These are phyloP conservation scores for Phoenix roebelenii DNA, from an alignment of 176 grass and related monocot species.

Conservation along the genomic window DNA sequence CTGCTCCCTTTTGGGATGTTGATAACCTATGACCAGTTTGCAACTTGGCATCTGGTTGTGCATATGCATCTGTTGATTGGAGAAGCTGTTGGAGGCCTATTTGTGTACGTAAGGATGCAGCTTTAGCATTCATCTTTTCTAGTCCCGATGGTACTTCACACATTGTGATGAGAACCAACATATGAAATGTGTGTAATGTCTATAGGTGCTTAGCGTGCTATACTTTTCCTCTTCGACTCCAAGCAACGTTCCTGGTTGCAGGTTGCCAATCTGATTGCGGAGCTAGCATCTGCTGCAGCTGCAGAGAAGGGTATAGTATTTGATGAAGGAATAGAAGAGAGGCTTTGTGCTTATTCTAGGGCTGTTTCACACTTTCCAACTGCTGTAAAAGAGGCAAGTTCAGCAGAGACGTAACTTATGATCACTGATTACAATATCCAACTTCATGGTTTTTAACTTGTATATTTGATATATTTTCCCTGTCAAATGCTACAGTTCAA, in stretches of 20 bases:
- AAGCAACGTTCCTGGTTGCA: conserved; percentile 6
- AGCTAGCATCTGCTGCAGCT: conserved; percentile 57
- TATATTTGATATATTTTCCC: too few species aligned
- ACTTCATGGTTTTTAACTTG: too few species aligned
- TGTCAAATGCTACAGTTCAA: conserved; percentile 47
- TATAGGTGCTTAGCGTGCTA: background rate
- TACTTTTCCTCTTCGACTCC: background rate
- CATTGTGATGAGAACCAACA: too few species aligned
- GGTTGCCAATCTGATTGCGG: conserved; percentile 62
- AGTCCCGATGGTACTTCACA: too few species aligned
- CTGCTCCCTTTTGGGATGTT: too few species aligned
- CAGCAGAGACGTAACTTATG: background rate
- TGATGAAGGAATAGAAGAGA: conserved; percentile 58
- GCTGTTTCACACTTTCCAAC: conserved; percentile 86
- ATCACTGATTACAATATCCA: too few species aligned
- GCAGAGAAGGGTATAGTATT: conserved; percentile 54
- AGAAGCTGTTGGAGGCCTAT: too few species aligned
- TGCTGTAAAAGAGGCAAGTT: conserved; percentile 80
- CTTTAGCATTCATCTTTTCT: too few species aligned
- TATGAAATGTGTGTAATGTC: background rate
- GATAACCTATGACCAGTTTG: too few species aligned
- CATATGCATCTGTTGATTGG: too few species aligned
- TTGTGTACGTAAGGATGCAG: too few species aligned
- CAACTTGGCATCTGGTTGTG: too few species aligned
- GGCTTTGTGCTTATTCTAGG: conserved; percentile 76